phyloP scores from a whole-genome alignment of 129 eudicot genomes.

The Saposhnikovia divaricata region DNA sequence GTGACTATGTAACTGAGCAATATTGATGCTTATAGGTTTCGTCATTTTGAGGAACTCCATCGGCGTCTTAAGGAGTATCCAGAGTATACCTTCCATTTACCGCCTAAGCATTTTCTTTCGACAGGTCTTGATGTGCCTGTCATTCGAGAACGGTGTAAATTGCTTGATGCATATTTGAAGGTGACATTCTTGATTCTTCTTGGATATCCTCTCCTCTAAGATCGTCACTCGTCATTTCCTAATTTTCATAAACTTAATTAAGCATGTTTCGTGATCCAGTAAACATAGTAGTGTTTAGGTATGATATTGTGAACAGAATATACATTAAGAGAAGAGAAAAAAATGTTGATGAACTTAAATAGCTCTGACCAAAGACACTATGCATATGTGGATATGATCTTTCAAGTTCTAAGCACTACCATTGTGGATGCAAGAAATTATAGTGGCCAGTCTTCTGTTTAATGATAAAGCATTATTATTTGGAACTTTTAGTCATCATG shows the following conservation, averaged over 20 bases:
- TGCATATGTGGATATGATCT: neutral
- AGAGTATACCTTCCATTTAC: slow-evolving; percentile 91
- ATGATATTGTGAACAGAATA: neutral
- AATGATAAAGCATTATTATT: neutral
- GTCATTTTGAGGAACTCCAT: slow-evolving; percentile 95
- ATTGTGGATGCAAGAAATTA: neutral
- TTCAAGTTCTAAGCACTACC: neutral
- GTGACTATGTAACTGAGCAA: slow-evolving; percentile 2
- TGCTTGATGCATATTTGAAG: slow-evolving; percentile 89
- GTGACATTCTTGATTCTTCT: slow-evolving; percentile 22
- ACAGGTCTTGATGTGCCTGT: slow-evolving; percentile 85
- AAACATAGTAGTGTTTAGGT: neutral
- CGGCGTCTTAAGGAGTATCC: slow-evolving; percentile 91
- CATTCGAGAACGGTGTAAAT: slow-evolving; percentile 82
- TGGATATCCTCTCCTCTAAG: neutral
- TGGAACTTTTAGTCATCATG: neutral
- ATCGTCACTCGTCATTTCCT: neutral
- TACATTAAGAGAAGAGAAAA: neutral
- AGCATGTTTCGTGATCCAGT: neutral
- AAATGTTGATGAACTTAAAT: neutral
- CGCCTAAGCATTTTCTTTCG: slow-evolving; percentile 95
- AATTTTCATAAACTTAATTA: neutral
- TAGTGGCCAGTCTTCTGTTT: neutral
- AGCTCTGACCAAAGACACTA: neutral
- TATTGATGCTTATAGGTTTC: slow-evolving; percentile 51